These are phyloP conservation scores for Neoboletus brunneissimus DNA, from an alignment of 768 basidiomycete species.

Conservation along the genomic window DNA sequence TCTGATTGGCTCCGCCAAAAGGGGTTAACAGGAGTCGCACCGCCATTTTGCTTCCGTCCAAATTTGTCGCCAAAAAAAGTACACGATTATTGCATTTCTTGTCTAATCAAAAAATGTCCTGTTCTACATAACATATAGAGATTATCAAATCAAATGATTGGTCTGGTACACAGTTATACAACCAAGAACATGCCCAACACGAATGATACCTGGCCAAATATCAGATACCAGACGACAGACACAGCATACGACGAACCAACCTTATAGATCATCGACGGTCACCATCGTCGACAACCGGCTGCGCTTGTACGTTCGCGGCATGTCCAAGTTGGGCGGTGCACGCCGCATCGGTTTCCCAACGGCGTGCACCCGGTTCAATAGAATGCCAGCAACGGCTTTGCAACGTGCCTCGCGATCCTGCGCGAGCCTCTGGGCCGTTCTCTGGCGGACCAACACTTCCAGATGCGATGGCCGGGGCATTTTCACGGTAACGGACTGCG, in stretches of 20 bases:
- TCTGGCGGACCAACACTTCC: conserved; percentile 29
- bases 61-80: background rate
- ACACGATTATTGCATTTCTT: conserved; percentile 9
- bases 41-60: background rate
- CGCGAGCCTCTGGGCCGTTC: conserved; percentile 31
- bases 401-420: conserved; percentile 42
- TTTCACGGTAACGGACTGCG: conserved; percentile 25
- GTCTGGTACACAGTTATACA: background rate
- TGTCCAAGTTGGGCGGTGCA: conserved; percentile 26
- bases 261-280: conserved; percentile 40
- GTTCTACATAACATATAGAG: background rate
- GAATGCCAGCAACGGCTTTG: conserved; percentile 55
- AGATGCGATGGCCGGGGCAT: conserved; percentile 24
- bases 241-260: background rate
- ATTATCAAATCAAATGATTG: background rate
- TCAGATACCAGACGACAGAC: background rate
- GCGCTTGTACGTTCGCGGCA: conserved; percentile 45
- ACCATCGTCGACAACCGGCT: conserved; percentile 52
- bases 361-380: conserved; percentile 51
- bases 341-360: conserved; percentile 55
- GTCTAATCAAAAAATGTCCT: background rate
- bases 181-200: conserved; percentile 14
- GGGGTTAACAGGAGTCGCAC: background rate
- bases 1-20: conserved; percentile 25
- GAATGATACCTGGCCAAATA: conserved; percentile 1